Evolutionary conservation across 768 basidiomycete species (phyloP).

Genomic region (Psilocybe sp.): DNA sequence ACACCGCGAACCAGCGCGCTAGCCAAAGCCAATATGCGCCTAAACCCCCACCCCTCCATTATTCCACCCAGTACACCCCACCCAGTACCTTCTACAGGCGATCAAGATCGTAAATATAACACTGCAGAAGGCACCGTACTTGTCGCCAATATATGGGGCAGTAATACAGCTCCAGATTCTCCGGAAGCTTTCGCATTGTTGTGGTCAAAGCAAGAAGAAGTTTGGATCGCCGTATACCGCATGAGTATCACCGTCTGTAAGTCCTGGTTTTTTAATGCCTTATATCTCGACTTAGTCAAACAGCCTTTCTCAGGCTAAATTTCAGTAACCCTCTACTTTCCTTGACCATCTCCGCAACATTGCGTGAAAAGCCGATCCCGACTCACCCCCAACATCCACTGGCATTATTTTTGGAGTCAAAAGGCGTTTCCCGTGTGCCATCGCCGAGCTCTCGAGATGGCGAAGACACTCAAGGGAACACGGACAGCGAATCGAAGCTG

Average conservation of each 20-base stretch:
- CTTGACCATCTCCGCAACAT: constrained; percentile 80
- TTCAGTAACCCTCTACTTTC: constrained; percentile 77
- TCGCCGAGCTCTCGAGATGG: constrained; percentile 31
- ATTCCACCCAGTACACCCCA: constrained; percentile 83
- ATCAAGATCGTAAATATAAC: constrained; percentile 74
- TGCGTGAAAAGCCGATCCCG: constrained; percentile 73
- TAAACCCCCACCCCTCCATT: constrained; percentile 57
- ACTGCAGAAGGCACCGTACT: constrained; percentile 76
- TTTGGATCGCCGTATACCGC: constrained; percentile 81
- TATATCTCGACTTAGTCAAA: constrained; percentile 1
- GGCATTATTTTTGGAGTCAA: constrained; percentile 32
- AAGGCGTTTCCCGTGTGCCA: constrained; percentile 33
- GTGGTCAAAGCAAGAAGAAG: constrained; percentile 55
- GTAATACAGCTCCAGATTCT: constrained; percentile 40
- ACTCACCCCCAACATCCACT: constrained; percentile 43
- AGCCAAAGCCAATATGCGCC: constrained; percentile 28
- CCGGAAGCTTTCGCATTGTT: constrained; percentile 62
- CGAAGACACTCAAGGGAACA: constrained; percentile 25
- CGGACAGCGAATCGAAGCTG: constrained; percentile 49
- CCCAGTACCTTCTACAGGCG: constrained; percentile 73
- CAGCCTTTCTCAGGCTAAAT: constrained; percentile 73
- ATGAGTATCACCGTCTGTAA: constrained; percentile 78
- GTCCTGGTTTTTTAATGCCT: constrained; percentile 23
- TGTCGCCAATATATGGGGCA: constrained; percentile 74
- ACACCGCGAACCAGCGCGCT: constrained; percentile 45